Base-by-base conservation (phyloP, 768 basidiomycete genomes). In the Phaffia australis region DNA sequence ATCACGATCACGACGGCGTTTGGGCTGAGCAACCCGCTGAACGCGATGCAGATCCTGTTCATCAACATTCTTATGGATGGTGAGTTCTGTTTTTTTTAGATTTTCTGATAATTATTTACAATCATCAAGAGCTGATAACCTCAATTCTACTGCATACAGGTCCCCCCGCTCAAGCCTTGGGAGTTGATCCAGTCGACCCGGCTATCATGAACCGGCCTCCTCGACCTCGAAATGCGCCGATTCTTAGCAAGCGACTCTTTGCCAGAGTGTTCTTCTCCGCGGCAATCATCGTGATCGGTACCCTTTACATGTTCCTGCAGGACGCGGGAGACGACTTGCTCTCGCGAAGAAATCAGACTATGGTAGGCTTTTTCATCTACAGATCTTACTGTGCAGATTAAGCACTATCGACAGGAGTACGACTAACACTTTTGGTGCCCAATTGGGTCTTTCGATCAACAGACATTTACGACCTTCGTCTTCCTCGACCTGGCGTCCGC, bases 41-140 rank as follows among this genome's bases (percentile, higher is more conserved):
- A 97, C 72, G 86, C 93, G 4, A 97, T 97, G 92, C 92, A 97
- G 76, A 97, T 97, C 72, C 79, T 97, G 19, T 97, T 95, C 75
- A 95, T 97, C 73, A 97, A 98, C 77, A 94, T 97, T 74, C 82
- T 98, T 56, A 97, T 97, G 93, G 93, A 97, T 71, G 92, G 90
- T 86, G 65, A 48, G 81, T 52, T 14, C 3, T 50, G 23, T 42
- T 6, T 6, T n/a, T 16, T 35, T 9, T 3, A 9, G n/a, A 2
- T 58, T 18, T 35, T 59, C 35, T 25, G n/a, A n/a, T n/a, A n/a
- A n/a, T n/a, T n/a, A n/a, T n/a, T n/a, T n/a, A n/a, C n/a, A n/a
- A n/a, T n/a, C n/a, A 3, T 56, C 56, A 56, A 3, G 8, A 46
- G 58, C n/a, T 27, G 16, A 25, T 27, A 4, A 23, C 8, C 23